phyloP scores from a whole-genome alignment of 306 rosid genomes.

The Acmispon strigosus region DNA sequence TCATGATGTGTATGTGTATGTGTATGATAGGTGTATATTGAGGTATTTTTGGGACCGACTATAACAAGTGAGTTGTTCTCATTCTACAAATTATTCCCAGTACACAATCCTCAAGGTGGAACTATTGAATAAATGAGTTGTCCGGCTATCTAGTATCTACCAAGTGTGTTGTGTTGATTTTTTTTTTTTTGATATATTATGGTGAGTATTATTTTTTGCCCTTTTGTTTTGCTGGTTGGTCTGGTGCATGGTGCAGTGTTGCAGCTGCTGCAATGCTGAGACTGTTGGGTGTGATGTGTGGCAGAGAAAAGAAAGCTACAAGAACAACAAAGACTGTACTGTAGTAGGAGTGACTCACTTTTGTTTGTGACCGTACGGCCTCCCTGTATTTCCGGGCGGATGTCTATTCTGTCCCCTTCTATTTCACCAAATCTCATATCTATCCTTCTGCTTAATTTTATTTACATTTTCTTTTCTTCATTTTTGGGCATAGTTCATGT shows the following conservation, averaged over 20 bases:
- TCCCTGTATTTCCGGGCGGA: slow-evolving; percentile 83
- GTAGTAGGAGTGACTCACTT: slow-evolving; percentile 16
- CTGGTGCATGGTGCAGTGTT: slow-evolving; percentile 42
- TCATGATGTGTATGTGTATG: no score
- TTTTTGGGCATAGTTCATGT: neutral
- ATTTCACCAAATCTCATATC: slow-evolving; percentile 57
- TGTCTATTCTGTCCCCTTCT: slow-evolving; percentile 86
- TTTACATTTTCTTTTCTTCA: neutral
- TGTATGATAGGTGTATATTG: no score
- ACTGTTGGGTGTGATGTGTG: slow-evolving; percentile 77
- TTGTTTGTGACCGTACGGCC: slow-evolving; percentile 36
- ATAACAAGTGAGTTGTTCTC: no score
- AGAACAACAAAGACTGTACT: slow-evolving; percentile 8
- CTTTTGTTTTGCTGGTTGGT: slow-evolving; percentile 23
- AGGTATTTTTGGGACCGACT: no score
- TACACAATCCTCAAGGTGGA: no score
- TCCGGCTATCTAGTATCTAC: no score
- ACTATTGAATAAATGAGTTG: no score
- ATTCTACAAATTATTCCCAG: no score
- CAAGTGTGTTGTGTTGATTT: no score
- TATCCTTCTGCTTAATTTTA: slow-evolving; percentile 21
- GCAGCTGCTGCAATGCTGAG: slow-evolving; percentile 63
- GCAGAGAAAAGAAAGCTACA: slow-evolving; percentile 38
- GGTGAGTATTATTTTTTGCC: neutral
- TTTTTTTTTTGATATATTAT: neutral